Percentiles rank a stretch among this genome's conserved stretches.
Evolutionary conservation across 108 stramenopile genomes (phyloP).

Genomic region (Discostella pseudostelligera): DNA sequence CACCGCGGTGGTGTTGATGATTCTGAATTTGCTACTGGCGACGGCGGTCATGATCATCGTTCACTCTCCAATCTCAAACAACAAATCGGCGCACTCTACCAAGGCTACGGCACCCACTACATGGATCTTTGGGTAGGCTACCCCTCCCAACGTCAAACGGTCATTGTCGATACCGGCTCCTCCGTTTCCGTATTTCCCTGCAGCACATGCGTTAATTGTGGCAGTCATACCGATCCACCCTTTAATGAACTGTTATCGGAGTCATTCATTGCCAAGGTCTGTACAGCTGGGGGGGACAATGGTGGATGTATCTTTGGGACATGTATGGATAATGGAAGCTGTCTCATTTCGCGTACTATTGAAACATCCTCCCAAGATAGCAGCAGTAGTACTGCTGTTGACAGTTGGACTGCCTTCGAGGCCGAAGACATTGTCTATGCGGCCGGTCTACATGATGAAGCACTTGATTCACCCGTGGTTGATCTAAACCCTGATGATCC

Average conservation of each 20-base stretch:
- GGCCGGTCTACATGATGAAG: constrained; percentile 31
- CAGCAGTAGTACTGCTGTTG: constrained; percentile 6
- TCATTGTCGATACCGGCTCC: constrained; percentile 73
- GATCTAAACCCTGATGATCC: constrained; percentile 7
- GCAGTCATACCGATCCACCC: constrained; percentile 68
- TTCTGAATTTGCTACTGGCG: too few relatives aligned
- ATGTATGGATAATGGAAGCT: too few relatives aligned
- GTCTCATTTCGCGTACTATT: too few relatives aligned
- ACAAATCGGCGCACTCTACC: constrained; percentile 17
- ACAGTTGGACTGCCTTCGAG: constrained; percentile 37
- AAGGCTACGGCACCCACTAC: constrained; percentile 48
- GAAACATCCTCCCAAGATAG: not conserved
- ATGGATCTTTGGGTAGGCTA: constrained; percentile 71
- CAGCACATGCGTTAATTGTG: constrained; percentile 56
- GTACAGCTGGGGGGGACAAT: not conserved
- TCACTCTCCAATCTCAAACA: not conserved
- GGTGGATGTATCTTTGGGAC: too few relatives aligned
- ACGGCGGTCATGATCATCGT: constrained; percentile 5
- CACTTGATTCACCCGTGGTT: constrained; percentile 6
- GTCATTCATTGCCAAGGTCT: constrained; percentile 20
- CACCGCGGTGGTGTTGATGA: not conserved
- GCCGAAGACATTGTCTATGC: constrained; percentile 38
- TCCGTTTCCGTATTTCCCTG: constrained; percentile 80
- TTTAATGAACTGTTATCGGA: constrained; percentile 42
- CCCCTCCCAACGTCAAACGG: constrained; percentile 74